Percentiles rank a stretch among this genome's conserved stretches.
Evolutionary conservation across 2,329 filamentous ascomycete species (phyloP).

Genomic region (Dactylellina parvicollis): DNA sequence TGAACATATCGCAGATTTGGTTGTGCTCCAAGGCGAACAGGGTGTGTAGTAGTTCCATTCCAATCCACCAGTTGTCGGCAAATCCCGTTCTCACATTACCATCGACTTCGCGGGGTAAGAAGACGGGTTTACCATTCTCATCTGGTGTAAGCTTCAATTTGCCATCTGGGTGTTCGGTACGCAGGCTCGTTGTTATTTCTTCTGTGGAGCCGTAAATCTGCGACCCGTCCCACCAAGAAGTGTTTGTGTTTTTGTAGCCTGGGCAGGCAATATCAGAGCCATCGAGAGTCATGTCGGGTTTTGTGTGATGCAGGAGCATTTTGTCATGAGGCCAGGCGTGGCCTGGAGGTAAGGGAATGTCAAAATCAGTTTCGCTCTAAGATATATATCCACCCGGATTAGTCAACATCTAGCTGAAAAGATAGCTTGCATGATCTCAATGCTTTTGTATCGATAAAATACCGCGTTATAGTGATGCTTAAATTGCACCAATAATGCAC

Average conservation of each 20-base stretch:
- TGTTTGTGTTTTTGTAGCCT: conserved; percentile 63
- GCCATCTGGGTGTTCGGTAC: conserved; percentile 60
- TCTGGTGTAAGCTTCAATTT: conserved; percentile 61
- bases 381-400: no score
- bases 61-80: conserved; percentile 64
- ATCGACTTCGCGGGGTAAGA: conserved; percentile 62
- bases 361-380: conserved; percentile 58
- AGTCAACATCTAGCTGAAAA: no score
- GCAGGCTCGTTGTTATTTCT: conserved; percentile 60
- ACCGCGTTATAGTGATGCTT: no score
- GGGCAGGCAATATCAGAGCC: conserved; percentile 61
- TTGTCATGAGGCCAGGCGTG: conserved; percentile 60
- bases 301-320: conserved; percentile 62
- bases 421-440: no score
- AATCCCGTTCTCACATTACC: conserved; percentile 63
- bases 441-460: neutral
- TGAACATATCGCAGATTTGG: conserved; percentile 62
- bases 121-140: conserved; percentile 59
- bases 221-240: conserved; percentile 65
- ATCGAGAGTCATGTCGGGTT: conserved; percentile 60
- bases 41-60: conserved; percentile 64
- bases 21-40: conserved; percentile 65
- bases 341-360: conserved; percentile 60
- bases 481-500: neutral
- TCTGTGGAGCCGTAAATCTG: conserved; percentile 65